Base-by-base conservation (phyloP, 1,139 yeast species). In the Hansenula anomala region DNA sequence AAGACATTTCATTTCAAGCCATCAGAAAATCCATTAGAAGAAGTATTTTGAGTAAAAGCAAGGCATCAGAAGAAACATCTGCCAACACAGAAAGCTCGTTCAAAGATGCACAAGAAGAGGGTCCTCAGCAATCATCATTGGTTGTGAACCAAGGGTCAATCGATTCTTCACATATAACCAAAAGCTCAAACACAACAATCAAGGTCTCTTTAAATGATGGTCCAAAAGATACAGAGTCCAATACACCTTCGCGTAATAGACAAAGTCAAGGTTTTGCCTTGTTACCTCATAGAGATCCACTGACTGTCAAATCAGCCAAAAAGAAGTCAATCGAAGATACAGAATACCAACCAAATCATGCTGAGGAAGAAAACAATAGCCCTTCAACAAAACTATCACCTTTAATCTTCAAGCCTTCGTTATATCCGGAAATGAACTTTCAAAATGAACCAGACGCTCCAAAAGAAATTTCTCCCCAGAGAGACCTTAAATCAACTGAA, bases 221-320 rank as follows among this genome's bases (percentile, higher is more conserved):
- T 10, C 5, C 25, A 23, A 11, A 23, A 5, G 5, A 11, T 23
- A 13, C 25, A 23, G 13, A 13, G 5, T 23, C 25, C 13, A 23
- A 23, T 23, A 23, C 25, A 3, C 47, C 47, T 11, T 37, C 30
- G 13, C 36, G 48, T 4, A 45, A 46, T 11, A 45, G 58, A 26
- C 54, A 52, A 34, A 52, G 56, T 26, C 58, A 64, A 57, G 57
- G 69, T 10, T 70, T 70, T 56, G 71, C 72, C 3, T 58, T 68
- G 17, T 51, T 71, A 34, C 76, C 76, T 0, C 63, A 65, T 8
- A 58, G 71, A 43, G 72, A 64, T 25, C 75, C 75, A 1, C 47
- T 70, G 28, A 63, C 68, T 1, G 63, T 67, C 25, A 66, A 63
- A 38, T 60, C 66, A 5, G 49, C 56, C 3, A 54, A 53, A 36